Percentiles rank a stretch among this genome's conserved stretches.
Evolutionary conservation across 2,329 filamentous ascomycete genomes (phyloP).

Genomic region (Graphium sp.): DNA sequence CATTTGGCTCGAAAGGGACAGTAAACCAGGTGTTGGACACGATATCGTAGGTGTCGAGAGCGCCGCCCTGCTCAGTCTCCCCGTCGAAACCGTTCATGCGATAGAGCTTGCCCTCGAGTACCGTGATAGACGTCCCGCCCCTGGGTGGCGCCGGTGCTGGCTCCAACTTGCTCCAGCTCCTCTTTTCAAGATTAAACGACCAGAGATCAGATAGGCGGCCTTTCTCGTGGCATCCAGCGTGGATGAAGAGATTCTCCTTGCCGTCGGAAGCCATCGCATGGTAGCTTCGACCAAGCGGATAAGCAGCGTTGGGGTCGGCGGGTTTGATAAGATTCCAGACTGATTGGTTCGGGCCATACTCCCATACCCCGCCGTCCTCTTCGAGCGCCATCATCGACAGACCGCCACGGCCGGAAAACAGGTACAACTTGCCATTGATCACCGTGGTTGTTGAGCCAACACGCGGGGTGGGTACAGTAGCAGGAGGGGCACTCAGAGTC

Average conservation of each 20-base stretch:
- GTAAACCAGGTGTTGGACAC: conserved; percentile 10
- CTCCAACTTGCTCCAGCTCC: conserved; percentile 31
- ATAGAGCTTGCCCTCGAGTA: conserved; percentile 23
- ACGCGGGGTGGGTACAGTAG: conserved; percentile 26
- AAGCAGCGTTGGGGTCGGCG: conserved; percentile 13
- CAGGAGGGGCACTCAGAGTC: conserved; percentile 8
- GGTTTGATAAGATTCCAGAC: conserved; percentile 30
- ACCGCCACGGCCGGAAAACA: conserved; percentile 48
- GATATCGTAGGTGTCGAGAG: conserved; percentile 27
- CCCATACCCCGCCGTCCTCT: conserved; percentile 40
- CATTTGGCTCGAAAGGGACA: conserved; percentile 10
- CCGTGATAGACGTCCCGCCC: conserved; percentile 24
- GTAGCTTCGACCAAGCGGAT: conserved; percentile 35
- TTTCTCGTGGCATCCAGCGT: conserved; percentile 41
- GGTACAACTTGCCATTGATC: conserved; percentile 29
- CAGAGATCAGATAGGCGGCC: conserved; percentile 43
- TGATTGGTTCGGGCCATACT: conserved; percentile 20
- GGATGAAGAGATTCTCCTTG: conserved; percentile 31
- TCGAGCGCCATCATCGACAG: conserved; percentile 40
- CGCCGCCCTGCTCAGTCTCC: conserved; percentile 37
- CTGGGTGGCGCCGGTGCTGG: conserved; percentile 31
- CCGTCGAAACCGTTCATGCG: conserved; percentile 51
- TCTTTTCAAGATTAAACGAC: conserved; percentile 30
- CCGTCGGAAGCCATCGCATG: conserved; percentile 26
- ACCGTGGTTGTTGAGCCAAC: conserved; percentile 34